Percentiles rank a stretch among this genome's conserved stretches.
Conservation (phyloP, 805 yeast species). For the Ogataea angusta region DNA sequence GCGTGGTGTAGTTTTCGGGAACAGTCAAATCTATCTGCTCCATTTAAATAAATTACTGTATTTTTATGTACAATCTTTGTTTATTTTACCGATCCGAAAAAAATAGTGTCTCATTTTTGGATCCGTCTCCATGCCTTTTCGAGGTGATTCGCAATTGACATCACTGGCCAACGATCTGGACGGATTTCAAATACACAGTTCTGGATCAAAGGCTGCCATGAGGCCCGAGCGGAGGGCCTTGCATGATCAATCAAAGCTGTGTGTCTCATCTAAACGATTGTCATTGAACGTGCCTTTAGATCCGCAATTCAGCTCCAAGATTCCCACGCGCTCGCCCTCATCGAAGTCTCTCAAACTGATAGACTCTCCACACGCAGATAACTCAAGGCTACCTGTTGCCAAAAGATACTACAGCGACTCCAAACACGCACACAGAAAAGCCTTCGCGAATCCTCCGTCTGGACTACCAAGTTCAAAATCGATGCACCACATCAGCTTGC, state of each 20-base stretch:
- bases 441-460: constrained; percentile 5
- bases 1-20: constrained; percentile 27
- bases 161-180: constrained; percentile 1
- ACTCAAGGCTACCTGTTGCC: constrained; percentile 19
- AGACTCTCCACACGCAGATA: constrained; percentile 6
- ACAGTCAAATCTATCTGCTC: constrained; percentile 7
- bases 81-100: constrained; percentile 8
- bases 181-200: constrained; percentile 9
- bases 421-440: constrained; percentile 2
- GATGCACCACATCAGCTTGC: constrained; percentile 9
- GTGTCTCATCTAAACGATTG: constrained; percentile 6
- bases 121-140: constrained; percentile 2
- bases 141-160: constrained; percentile 1
- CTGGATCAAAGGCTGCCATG: not conserved
- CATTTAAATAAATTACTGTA: not conserved
- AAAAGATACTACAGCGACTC: constrained; percentile 17
- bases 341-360: constrained; percentile 11
- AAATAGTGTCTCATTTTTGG: constrained; percentile 1
- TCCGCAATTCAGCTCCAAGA: constrained; percentile 21
- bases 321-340: constrained; percentile 25
- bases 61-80: not conserved
- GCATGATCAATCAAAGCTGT: not conserved
- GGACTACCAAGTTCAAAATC: constrained; percentile 11
- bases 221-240: not conserved
- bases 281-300: constrained; percentile 17